Percentiles rank a stretch among this genome's conserved stretches.
Evolutionary conservation across 2,329 filamentous ascomycete genomes (phyloP).

Genomic region (Eutypa lata): DNA sequence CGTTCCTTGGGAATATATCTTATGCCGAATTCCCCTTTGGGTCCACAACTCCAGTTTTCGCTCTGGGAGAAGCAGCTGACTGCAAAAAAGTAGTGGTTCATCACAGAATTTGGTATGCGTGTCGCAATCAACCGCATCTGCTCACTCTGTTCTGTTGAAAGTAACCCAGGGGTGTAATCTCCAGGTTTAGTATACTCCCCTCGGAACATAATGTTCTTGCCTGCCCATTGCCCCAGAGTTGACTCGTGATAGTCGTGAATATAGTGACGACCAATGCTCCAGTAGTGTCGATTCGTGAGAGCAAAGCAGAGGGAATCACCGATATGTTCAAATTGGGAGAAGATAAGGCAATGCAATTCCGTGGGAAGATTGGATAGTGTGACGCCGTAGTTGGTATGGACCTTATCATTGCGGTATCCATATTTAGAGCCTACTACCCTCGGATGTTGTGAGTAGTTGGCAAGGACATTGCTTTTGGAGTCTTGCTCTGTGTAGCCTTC

Average conservation of each 20-base stretch:
- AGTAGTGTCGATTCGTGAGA: constrained; percentile 9
- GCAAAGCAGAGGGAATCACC: constrained; percentile 5
- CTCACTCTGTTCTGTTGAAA: constrained; percentile 14
- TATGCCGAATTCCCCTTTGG: not conserved
- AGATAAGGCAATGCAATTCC: constrained; percentile 10
- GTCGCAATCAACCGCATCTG: too few relatives aligned
- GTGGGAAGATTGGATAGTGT: constrained; percentile 5
- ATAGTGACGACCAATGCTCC: constrained; percentile 1
- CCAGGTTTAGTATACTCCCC: constrained; percentile 14
- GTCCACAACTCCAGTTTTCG: constrained; percentile 12
- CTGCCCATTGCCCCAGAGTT: constrained; percentile 24
- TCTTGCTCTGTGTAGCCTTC: too few relatives aligned
- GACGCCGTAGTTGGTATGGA: too few relatives aligned
- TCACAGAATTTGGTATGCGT: too few relatives aligned
- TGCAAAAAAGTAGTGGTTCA: too few relatives aligned
- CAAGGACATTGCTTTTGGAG: too few relatives aligned
- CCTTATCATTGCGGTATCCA: too few relatives aligned
- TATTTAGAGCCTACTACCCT: too few relatives aligned
- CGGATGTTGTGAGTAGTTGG: too few relatives aligned
- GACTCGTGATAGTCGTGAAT: constrained; percentile 13
- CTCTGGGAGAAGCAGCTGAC: constrained; percentile 8
- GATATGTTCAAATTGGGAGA: constrained; percentile 4
- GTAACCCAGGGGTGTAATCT: constrained; percentile 14
- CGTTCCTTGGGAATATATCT: not conserved
- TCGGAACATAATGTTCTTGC: constrained; percentile 25